phyloP scores from a whole-genome alignment of 495 filamentous ascomycete genomes.

The Staphylotrichum longicolle region DNA sequence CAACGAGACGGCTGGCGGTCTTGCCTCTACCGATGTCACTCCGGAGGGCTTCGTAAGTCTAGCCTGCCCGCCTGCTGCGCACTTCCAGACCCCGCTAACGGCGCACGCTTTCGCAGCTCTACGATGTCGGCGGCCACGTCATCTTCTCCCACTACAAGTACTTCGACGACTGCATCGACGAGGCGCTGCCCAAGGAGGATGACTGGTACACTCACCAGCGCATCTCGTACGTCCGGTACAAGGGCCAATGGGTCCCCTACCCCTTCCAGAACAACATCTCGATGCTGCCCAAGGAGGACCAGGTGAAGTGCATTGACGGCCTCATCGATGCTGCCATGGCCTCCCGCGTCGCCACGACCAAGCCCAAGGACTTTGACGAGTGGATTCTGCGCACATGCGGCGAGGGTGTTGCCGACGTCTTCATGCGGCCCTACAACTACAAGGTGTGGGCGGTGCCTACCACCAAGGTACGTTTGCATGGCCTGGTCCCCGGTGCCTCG shows the following conservation, averaged over 20 bases:
- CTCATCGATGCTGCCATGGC: constrained; percentile 95
- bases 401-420: constrained; percentile 83
- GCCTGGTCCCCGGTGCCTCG: constrained; percentile 1
- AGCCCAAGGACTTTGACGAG: constrained; percentile 95
- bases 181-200: constrained; percentile 86
- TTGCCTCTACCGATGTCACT: constrained; percentile 94
- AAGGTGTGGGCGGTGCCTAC: constrained; percentile 99
- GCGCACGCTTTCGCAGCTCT: constrained; percentile 62
- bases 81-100: neutral
- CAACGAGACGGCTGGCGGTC: constrained; percentile 90
- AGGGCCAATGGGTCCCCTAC: constrained; percentile 94
- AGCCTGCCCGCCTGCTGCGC: neutral
- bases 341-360: constrained; percentile 77
- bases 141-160: constrained; percentile 99
- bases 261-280: constrained; percentile 99
- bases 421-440: constrained; percentile 99
- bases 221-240: constrained; percentile 98
- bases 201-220: constrained; percentile 99
- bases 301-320: constrained; percentile 91
- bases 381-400: constrained; percentile 97
- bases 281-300: constrained; percentile 95
- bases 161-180: constrained; percentile 98
- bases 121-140: constrained; percentile 98
- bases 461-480: constrained; percentile 69
- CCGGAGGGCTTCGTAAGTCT: constrained; percentile 93